Percentiles rank a stretch among this genome's conserved stretches.
Conservation (phyloP, 306 rosid species). For the Luffa acutangula region DNA sequence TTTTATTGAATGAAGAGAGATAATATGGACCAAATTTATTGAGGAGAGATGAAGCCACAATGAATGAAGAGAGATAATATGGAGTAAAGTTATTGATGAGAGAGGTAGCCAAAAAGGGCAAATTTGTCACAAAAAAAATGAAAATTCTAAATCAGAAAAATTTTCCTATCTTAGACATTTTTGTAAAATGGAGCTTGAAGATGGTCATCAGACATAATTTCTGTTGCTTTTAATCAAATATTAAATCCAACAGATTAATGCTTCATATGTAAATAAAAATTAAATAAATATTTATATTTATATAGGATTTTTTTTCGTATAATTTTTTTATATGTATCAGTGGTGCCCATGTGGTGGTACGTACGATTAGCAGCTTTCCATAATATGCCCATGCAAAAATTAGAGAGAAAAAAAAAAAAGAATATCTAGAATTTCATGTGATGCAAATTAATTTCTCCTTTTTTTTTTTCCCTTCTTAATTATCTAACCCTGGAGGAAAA, state of each 20-base stretch:
- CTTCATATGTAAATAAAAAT: not conserved
- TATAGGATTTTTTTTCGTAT: not conserved
- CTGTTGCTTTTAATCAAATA: not conserved
- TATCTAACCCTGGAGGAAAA: not conserved
- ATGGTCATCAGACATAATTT: too few relatives aligned
- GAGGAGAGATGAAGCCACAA: too few relatives aligned
- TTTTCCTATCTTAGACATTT: too few relatives aligned
- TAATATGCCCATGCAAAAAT: not conserved
- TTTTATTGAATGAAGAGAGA: too few relatives aligned
- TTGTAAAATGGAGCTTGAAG: too few relatives aligned
- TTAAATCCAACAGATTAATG: not conserved
- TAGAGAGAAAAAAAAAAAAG: not conserved
- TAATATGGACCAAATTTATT: too few relatives aligned
- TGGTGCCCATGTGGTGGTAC: slow-evolving; percentile 1
- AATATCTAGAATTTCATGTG: not conserved
- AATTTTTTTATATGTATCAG: not conserved
- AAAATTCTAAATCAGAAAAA: too few relatives aligned
- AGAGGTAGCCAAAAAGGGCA: too few relatives aligned
- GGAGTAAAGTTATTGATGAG: too few relatives aligned
- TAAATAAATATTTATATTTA: too few relatives aligned
- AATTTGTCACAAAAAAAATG: too few relatives aligned
- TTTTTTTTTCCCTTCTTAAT: not conserved
- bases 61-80: too few relatives aligned
- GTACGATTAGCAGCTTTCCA: slow-evolving; percentile 2
- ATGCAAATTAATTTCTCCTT: not conserved